These are phyloP conservation scores for Fonsecaea erecta DNA, from an alignment of 2,329 filamentous ascomycete genomes.

Conservation along the genomic window DNA sequence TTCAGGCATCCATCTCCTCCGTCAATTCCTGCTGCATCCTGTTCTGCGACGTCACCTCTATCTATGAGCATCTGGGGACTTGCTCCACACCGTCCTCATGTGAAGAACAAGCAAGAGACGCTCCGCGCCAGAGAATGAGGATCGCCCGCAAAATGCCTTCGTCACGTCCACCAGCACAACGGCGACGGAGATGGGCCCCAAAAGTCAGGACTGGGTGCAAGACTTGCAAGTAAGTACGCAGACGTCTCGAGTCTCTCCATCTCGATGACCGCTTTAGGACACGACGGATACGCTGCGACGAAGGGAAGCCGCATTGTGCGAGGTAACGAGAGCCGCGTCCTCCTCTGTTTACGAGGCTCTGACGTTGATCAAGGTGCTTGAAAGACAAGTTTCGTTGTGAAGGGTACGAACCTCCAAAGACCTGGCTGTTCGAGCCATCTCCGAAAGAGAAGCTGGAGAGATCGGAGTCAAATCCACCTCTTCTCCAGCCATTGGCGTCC, in stretches of 20 bases:
- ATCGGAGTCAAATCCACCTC: neutral
- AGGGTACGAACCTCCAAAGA: slow-evolving; percentile 23
- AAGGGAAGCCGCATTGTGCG: slow-evolving; percentile 18
- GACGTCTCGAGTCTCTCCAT: neutral
- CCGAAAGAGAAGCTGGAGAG: neutral
- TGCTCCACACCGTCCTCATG: neutral
- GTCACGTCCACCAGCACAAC: neutral
- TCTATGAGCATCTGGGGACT: neutral
- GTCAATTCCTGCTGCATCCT: too few relatives aligned
- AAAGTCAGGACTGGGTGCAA: slow-evolving; percentile 20
- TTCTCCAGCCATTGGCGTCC: neutral
- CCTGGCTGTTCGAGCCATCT: slow-evolving; percentile 24
- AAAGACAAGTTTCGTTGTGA: slow-evolving; percentile 24
- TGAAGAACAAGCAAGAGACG: neutral
- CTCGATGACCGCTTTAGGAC: neutral
- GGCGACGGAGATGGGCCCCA: slow-evolving; percentile 19
- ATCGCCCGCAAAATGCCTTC: neutral
- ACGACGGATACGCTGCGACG: slow-evolving; percentile 21
- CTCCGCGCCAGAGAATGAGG: neutral
- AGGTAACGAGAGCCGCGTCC: neutral
- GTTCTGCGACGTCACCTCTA: neutral
- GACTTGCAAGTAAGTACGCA: slow-evolving; percentile 20
- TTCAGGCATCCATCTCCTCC: too few relatives aligned
- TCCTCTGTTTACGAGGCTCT: neutral
- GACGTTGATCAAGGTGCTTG: slow-evolving; percentile 10